These are phyloP conservation scores for Ogataea corticis DNA, from an alignment of 805 yeast species.

Conservation along the genomic window DNA sequence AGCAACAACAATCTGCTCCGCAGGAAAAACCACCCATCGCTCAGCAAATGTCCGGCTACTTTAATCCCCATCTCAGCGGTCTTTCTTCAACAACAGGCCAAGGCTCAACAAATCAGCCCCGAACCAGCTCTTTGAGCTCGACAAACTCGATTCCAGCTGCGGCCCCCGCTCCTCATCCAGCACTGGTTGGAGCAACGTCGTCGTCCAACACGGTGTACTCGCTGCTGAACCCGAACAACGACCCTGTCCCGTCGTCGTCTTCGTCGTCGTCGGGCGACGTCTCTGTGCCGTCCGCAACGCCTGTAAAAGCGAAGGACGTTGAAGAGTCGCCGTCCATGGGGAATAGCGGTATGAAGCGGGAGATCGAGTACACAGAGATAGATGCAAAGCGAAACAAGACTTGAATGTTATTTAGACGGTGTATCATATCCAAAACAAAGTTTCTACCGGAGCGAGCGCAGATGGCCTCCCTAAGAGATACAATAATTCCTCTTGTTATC, in stretches of 20 bases:
- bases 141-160: constrained; percentile 5
- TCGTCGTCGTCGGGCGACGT: constrained; percentile 3
- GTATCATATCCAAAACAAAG: too few relatives aligned
- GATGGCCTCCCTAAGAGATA: too few relatives aligned
- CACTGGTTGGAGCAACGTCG: not conserved
- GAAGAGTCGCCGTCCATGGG: not conserved
- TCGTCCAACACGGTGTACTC: constrained; percentile 24
- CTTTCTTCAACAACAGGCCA: not conserved
- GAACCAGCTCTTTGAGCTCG: constrained; percentile 18
- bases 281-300: not conserved
- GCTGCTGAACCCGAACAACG: constrained; percentile 21
- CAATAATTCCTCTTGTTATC: too few relatives aligned
- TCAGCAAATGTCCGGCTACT: constrained; percentile 11
- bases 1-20: constrained; percentile 5
- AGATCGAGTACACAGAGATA: constrained; percentile 1
- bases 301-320: not conserved
- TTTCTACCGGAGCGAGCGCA: too few relatives aligned
- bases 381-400: constrained; percentile 2
- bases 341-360: not conserved
- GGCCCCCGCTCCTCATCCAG: not conserved
- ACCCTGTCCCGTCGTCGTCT: constrained; percentile 1
- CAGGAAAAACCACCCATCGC: constrained; percentile 7
- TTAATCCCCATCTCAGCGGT: constrained; percentile 6
- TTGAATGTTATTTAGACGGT: not conserved
- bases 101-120: constrained; percentile 7